Conservation (phyloP, 257 asterid species). For the Gentiana dahurica region DNA sequence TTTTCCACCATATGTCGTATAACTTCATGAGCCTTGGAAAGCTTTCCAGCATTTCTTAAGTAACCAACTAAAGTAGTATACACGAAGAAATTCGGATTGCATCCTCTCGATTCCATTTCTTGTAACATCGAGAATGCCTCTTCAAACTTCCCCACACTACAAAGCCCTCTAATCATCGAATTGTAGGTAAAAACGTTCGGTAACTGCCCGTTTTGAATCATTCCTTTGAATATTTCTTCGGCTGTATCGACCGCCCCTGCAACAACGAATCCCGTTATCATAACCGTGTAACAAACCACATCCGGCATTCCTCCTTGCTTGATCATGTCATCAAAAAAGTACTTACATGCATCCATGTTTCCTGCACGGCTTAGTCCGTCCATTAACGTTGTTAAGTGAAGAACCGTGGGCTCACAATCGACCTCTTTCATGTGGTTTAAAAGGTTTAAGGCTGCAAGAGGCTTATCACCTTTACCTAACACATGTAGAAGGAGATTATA, state of each 20-base stretch:
- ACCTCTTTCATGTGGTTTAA: conserved; percentile 85
- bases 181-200: conserved; percentile 94
- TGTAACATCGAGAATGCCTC: conserved; percentile 75
- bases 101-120: conserved; percentile 81
- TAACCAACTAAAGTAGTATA: conserved; percentile 80
- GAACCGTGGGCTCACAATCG: conserved; percentile 59
- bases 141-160: conserved; percentile 63
- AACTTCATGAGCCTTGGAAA: no score
- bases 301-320: conserved; percentile 66
- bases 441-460: conserved; percentile 74
- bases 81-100: conserved; percentile 90
- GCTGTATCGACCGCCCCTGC: conserved; percentile 66
- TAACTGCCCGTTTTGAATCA: conserved; percentile 57
- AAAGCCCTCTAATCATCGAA: conserved; percentile 89
- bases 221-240: conserved; percentile 46
- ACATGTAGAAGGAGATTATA: conserved; percentile 80
- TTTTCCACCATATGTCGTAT: no score
- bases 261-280: conserved; percentile 79
- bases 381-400: conserved; percentile 81
- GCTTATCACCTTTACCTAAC: conserved; percentile 77
- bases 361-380: conserved; percentile 97
- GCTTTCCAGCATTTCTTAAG: conserved; percentile 49
- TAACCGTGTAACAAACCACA: conserved; percentile 81
- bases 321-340: conserved; percentile 69
- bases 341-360: conserved; percentile 68